Evolutionary conservation across 306 rosid genomes (phyloP), one percentile per base, ranked within the genome.

Genomic region (Albizia julibrissin): DNA sequence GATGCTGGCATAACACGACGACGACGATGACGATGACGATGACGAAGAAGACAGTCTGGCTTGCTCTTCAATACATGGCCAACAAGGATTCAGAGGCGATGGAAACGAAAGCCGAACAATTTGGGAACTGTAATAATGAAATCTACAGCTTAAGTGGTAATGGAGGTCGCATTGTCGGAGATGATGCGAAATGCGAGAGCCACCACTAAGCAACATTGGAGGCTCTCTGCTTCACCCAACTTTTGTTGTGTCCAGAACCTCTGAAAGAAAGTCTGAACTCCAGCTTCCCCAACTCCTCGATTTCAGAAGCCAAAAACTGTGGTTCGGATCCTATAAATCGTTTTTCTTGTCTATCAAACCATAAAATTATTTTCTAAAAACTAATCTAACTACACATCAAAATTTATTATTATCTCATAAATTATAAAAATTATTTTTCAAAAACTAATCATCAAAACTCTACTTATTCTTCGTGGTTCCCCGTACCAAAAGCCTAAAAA

Each of bases 161-260:
- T 67, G 89, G 77, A 43, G 47, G 81, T 91, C 85, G 72, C 88
- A 89, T n/a, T 86, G 90, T 66, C 91, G 87, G 15, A 91, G 87
- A 77, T 86, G 97, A 50, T 70, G 79, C 40, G 93, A 88, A 61
- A 89, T 74, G 64, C 90, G 97, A 85, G 58, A 81, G 22, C 89
- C 83, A 78, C 82, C 62, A 10, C 79, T 58, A 37, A 77, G 69
- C 42, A 86, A 66, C 89, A 86, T 83, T 66, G 80, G 49, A n/a
- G 73, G 47, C 49, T 21, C 73, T 39, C 16, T 11, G 65, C 65
- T 58, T 29, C 73, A 19, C 73, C n/a, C 47, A 67, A 52, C 59
- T 52, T 19, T 16, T 8, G 24, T 52, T 19, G 9, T 3, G 10
- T 18, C 24, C 59, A 19, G 10, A 52, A 52, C 59, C 59, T 43